phyloP scores from a whole-genome alignment of 352 stramenopile genomes.

The Globisporangium emineosum region DNA sequence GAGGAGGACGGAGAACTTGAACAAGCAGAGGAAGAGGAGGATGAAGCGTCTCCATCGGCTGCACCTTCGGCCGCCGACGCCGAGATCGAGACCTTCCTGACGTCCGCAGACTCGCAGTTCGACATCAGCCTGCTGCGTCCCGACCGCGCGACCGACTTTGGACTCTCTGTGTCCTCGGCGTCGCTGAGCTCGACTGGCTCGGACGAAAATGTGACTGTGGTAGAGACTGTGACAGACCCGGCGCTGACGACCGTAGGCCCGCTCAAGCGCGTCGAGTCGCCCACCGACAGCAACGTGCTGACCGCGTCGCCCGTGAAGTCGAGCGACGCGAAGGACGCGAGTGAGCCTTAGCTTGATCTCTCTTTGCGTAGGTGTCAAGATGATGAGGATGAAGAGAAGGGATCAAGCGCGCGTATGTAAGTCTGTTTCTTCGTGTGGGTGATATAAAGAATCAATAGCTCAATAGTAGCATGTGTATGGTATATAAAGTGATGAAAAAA shows the following conservation, averaged over 20 bases:
- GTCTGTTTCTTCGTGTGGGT: background rate
- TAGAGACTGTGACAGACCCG: constrained; percentile 25
- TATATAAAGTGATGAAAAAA: constrained; percentile 6
- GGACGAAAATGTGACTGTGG: constrained; percentile 30
- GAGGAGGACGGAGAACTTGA: constrained; percentile 34
- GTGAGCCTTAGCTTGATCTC: background rate
- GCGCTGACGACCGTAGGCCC: constrained; percentile 13
- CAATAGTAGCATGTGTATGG: background rate
- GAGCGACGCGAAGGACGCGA: background rate
- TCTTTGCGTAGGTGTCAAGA: background rate
- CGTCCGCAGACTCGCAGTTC: constrained; percentile 58
- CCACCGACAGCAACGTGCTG: background rate
- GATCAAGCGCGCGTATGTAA: constrained; percentile 1
- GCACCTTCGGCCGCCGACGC: constrained; percentile 25
- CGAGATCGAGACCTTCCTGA: constrained; percentile 43
- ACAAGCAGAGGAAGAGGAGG: constrained; percentile 22
- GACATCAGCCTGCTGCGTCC: constrained; percentile 72
- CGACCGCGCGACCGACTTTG: constrained; percentile 66
- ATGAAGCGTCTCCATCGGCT: constrained; percentile 21
- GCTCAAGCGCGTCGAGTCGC: background rate
- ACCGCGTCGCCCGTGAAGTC: background rate
- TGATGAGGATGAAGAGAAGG: background rate
- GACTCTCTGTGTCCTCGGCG: constrained; percentile 42
- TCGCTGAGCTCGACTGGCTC: constrained; percentile 44
- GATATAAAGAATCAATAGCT: constrained; percentile 1